Evolutionary conservation across 2,329 filamentous ascomycete species (phyloP), one percentile per base, ranked within the genome.

Genomic region (Madurella mycetomatis): DNA sequence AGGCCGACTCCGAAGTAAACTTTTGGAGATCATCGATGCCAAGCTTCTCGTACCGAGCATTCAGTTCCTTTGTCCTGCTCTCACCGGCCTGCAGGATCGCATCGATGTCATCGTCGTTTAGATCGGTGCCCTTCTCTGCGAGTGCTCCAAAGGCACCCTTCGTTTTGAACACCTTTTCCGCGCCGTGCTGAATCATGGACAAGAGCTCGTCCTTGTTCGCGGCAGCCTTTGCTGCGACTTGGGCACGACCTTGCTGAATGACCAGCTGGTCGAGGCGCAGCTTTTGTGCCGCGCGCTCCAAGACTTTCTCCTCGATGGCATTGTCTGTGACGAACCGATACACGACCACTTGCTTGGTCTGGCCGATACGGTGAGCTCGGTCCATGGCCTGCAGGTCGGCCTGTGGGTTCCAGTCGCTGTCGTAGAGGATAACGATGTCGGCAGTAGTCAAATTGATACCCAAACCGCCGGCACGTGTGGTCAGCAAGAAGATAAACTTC

Each of bases 321-420:
- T 96, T 95, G 69, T 99, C 94, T 0, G 95, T 99, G 19, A 99
- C 89, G 65, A 99, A 96, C 56, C 94, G 84, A 75, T 96, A 99
- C 3, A 99, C 94, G 42, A 92, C 82, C 11, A 99, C 94, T 69
- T 99, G 94, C 74, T 99, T 99, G 5, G 90, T 99, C 74, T 99
- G 94, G 40, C 94, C 94, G 64, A 99, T 99, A 74, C 94, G 90
- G 75, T 99, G 94, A 49, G 94, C 94, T 68, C 94, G 89, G 67
- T 99, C 94, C 94, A 99, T 99, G 53, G 94, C 94, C 72, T 99
- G 94, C 56, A 99, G 75, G 83, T 99, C 94, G 16, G 94, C 94
- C 72, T 99, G 94, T 9, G 94, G 94, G 66, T 96, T 97, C 94
- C 94, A 99, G 69, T 99, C 94, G 65, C 92, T 96, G 70, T 99